These are phyloP conservation scores for Beauveria asiatica DNA, from an alignment of 2,329 filamentous ascomycete genomes.

Conservation along the genomic window DNA sequence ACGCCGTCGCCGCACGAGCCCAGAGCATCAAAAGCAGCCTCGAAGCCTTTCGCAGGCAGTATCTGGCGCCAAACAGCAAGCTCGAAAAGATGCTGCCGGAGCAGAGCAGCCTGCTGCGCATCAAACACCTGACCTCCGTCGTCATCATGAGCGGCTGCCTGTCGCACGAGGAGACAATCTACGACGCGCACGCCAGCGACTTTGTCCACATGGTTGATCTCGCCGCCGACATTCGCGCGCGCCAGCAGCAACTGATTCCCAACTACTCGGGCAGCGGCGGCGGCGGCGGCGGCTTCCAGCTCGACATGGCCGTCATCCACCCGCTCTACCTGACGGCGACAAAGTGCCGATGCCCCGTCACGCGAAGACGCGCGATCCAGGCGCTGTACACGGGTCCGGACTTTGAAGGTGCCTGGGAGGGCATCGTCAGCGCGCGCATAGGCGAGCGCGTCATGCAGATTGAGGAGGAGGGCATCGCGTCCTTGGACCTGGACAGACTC, in stretches of 20 bases:
- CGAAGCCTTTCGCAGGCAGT: conserved; percentile 1
- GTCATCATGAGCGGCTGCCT: conserved; percentile 11
- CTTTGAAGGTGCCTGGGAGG: conserved; percentile 12
- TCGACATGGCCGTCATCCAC: conserved; percentile 14
- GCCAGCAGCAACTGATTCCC: neutral
- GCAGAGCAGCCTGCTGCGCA: conserved; percentile 10
- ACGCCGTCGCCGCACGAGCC: conserved; percentile 6
- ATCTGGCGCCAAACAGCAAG: neutral
- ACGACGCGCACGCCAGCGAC: conserved; percentile 7
- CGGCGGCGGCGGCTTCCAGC: conserved; percentile 2
- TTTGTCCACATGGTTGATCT: conserved; percentile 13
- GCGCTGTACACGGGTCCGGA: conserved; percentile 6
- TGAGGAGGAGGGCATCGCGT: conserved; percentile 12
- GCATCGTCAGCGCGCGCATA: conserved; percentile 5
- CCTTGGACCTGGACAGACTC: neutral
- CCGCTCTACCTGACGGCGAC: conserved; percentile 13
- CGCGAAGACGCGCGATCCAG: conserved; percentile 11
- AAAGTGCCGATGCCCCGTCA: conserved; percentile 13
- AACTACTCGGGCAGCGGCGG: neutral
- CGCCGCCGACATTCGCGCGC: neutral
- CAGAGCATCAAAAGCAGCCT: conserved; percentile 8
- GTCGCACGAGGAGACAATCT: conserved; percentile 12
- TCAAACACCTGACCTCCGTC: conserved; percentile 11
- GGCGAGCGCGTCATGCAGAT: conserved; percentile 11
- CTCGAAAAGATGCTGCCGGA: conserved; percentile 2